Evolutionary conservation across 441 rosid species (phyloP).

Genomic region (Erodium chrysanthum): DNA sequence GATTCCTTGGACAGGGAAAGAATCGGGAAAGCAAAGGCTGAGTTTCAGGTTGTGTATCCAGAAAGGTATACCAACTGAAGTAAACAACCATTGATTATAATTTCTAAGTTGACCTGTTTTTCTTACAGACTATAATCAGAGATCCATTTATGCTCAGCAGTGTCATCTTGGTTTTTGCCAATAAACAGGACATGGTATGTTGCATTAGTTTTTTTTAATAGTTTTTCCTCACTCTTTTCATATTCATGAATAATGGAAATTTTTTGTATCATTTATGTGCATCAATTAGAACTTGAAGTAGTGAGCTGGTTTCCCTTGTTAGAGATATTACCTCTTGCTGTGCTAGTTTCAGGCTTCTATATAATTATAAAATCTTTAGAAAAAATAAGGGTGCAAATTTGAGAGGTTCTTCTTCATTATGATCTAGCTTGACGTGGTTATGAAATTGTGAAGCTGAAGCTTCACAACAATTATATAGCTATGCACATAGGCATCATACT

Average conservation of each 20-base stretch:
- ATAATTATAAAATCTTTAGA: background rate
- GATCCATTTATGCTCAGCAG: constrained; percentile 97
- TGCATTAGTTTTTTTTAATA: constrained; percentile 6
- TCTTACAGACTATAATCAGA: constrained; percentile 73
- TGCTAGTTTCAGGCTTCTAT: background rate
- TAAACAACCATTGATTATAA: constrained; percentile 14
- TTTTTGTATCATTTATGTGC: constrained; percentile 1
- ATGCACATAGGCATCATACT: background rate
- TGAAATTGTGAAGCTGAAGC: background rate
- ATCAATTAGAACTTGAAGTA: background rate
- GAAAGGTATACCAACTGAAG: constrained; percentile 13
- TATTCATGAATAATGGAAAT: background rate
- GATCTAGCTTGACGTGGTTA: background rate
- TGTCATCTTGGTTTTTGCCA: constrained; percentile 88
- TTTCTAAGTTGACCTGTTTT: constrained; percentile 20
- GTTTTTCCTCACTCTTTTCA: background rate
- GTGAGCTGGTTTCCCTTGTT: background rate
- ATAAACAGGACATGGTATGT: constrained; percentile 97
- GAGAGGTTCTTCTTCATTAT: background rate
- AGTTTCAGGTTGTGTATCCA: constrained; percentile 67
- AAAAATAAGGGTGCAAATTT: too few species aligned
- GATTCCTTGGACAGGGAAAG: constrained; percentile 98
- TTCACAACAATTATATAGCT: background rate
- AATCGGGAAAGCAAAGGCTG: constrained; percentile 77
- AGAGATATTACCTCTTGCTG: background rate